phyloP scores from a whole-genome alignment of 257 asterid genomes.

The Scutellaria minor region DNA sequence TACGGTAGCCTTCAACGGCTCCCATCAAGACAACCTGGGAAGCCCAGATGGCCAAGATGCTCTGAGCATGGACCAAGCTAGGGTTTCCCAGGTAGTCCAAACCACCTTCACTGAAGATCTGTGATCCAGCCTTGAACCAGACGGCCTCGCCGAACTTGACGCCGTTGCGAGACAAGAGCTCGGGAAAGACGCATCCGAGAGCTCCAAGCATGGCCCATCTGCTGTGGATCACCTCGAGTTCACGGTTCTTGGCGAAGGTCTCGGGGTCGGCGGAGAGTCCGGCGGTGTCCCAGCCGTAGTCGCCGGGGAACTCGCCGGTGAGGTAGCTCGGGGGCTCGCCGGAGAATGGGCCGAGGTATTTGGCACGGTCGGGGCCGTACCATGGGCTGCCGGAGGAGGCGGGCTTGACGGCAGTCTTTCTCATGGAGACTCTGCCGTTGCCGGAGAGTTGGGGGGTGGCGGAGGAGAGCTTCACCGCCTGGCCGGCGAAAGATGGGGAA shows the following conservation, averaged over 20 bases:
- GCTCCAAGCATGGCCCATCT: constrained; percentile 66
- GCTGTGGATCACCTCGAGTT: constrained; percentile 54
- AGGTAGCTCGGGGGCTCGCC: constrained; percentile 58
- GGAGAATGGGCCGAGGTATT: constrained; percentile 58
- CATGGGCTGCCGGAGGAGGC: constrained; percentile 52
- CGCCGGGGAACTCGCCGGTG: constrained; percentile 61
- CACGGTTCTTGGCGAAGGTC: constrained; percentile 57
- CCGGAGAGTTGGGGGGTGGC: constrained; percentile 29
- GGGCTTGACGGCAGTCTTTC: constrained; percentile 37
- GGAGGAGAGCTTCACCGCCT: constrained; percentile 36
- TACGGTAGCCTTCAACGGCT: constrained; percentile 61
- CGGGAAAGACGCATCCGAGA: constrained; percentile 54
- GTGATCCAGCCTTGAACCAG: constrained; percentile 64
- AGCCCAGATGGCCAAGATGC: constrained; percentile 68
- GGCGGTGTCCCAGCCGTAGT: constrained; percentile 65
- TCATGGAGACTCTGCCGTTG: constrained; percentile 40
- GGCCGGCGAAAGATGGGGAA: constrained; percentile 41
- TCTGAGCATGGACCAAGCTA: constrained; percentile 61
- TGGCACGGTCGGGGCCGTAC: constrained; percentile 60
- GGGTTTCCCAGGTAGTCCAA: constrained; percentile 65
- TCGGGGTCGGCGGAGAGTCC: constrained; percentile 60
- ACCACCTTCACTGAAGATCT: constrained; percentile 56
- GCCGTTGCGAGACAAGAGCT: constrained; percentile 49
- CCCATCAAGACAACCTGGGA: constrained; percentile 61
- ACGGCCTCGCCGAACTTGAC: constrained; percentile 59